Base-by-base conservation (phyloP, 371 early-diverging fungal species). In the Mortierella sp. region DNA sequence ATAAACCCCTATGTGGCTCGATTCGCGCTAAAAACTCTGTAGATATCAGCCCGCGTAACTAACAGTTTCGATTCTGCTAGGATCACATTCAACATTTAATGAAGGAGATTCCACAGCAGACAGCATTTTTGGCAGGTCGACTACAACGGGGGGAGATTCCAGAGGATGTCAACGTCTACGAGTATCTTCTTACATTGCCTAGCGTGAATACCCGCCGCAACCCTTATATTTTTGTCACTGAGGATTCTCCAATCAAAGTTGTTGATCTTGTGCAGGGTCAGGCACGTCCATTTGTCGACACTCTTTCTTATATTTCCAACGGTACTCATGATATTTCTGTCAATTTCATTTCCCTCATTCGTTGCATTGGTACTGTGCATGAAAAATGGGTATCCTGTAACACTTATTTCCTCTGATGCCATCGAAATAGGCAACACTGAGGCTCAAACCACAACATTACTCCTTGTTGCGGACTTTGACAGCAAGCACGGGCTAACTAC, bases 181-280 rank as follows among this genome's bases (percentile, higher is more conserved):
- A 93, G 0, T 85, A 87, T 62, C 83, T 95, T 8, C 73, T 95
- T 59, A 84, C 88, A 0, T 85, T 86, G 47, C 89, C 91, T 5
- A 77, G 83, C 53, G 93, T 93, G 0, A 70, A 84, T 28, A 29
- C 72, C 6, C 78, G 88, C 12, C 91, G 95, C 31, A 95, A 92
- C 72, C 80, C 91, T 0, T 86, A 88, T 45, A 85, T 96, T 43
- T 88, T 87, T 63, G 84, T 78, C 17, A 86, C 89, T 0, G 92
- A 91, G 23, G 78, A 83, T 12, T 72, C 86, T 1, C 91, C 92
- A 13, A 66, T 93, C 61, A 85, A 84, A 55, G 68, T 87, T 29
- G 61, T 87, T 9, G 76, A 87, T 28, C 70, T 90, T 10, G 75
- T 64, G 19, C 70, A 74, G 51, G 61, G 73, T 47, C 64, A 70